phyloP scores from a whole-genome alignment of 192 early-diverging fungal genomes.

The Mortierella antarctica region DNA sequence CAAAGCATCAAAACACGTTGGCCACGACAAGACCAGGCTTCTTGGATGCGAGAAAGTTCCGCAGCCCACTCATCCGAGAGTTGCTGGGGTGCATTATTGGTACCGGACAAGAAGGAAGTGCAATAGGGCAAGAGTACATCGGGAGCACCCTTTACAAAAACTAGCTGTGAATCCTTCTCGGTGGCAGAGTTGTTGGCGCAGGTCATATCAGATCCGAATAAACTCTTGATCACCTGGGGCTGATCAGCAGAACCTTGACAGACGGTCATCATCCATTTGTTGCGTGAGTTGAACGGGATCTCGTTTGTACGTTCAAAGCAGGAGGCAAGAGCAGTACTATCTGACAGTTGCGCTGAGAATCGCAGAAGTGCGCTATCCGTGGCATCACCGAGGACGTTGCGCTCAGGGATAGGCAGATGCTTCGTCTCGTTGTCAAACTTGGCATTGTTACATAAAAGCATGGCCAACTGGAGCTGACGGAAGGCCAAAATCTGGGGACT shows the following conservation, averaged over 20 bases:
- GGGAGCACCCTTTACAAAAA: slow-evolving; percentile 85
- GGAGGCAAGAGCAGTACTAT: background rate
- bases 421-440: slow-evolving; percentile 65
- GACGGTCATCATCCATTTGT: slow-evolving; percentile 75
- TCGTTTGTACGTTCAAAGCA: slow-evolving; percentile 57
- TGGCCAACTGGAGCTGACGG: slow-evolving; percentile 35
- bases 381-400: slow-evolving; percentile 81
- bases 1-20: slow-evolving; percentile 70
- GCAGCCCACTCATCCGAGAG: slow-evolving; percentile 51
- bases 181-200: slow-evolving; percentile 18
- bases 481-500: slow-evolving; percentile 27
- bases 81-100: slow-evolving; percentile 51
- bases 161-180: slow-evolving; percentile 42
- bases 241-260: slow-evolving; percentile 36
- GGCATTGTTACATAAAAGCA: slow-evolving; percentile 75
- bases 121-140: slow-evolving; percentile 74
- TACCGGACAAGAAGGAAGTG: slow-evolving; percentile 40
- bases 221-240: slow-evolving; percentile 44
- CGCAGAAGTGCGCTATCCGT: slow-evolving; percentile 90
- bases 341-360: slow-evolving; percentile 57
- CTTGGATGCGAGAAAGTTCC: slow-evolving; percentile 61
- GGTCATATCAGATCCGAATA: slow-evolving; percentile 36
- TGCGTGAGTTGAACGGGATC: slow-evolving; percentile 82
- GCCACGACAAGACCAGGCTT: slow-evolving; percentile 65
- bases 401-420: slow-evolving; percentile 64